Percentiles rank a stretch among this genome's conserved stretches.
Conservation (phyloP, 495 filamentous ascomycete species). For the Aspergillus conjunctus region DNA sequence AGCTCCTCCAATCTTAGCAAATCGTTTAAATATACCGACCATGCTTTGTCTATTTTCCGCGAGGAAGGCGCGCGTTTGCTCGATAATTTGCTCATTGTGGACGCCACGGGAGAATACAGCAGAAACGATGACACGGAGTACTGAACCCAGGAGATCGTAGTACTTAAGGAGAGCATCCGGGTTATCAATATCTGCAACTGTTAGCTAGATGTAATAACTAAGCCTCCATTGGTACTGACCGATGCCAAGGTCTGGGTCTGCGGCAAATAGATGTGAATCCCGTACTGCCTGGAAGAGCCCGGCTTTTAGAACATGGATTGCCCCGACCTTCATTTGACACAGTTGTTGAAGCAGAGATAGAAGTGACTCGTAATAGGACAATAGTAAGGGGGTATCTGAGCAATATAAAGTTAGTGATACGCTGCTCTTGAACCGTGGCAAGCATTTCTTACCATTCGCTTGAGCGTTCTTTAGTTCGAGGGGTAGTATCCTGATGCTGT, state of each 20-base stretch:
- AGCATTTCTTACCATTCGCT: slow-evolving; percentile 48
- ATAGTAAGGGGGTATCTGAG: slow-evolving; percentile 54
- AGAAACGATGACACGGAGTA: slow-evolving; percentile 78
- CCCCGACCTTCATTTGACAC: slow-evolving; percentile 76
- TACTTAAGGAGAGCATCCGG: slow-evolving; percentile 73
- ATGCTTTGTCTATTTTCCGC: slow-evolving; percentile 76
- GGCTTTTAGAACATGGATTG: slow-evolving; percentile 77
- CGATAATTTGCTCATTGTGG: slow-evolving; percentile 74
- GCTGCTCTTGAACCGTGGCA: neutral
- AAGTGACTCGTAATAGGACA: slow-evolving; percentile 72
- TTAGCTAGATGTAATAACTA: slow-evolving; percentile 20
- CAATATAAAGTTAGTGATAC: slow-evolving; percentile 22
- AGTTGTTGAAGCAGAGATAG: slow-evolving; percentile 83
- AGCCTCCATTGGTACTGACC: slow-evolving; percentile 47
- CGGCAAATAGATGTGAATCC: slow-evolving; percentile 78
- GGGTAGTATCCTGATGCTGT: slow-evolving; percentile 73
- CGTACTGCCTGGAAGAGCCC: slow-evolving; percentile 85
- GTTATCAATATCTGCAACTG: slow-evolving; percentile 60
- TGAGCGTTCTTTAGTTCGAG: slow-evolving; percentile 59
- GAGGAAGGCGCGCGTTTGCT: slow-evolving; percentile 75
- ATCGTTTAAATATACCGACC: slow-evolving; percentile 87
- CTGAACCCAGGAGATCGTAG: slow-evolving; percentile 77
- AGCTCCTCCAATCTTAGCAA: slow-evolving; percentile 71
- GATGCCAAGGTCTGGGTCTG: slow-evolving; percentile 89
- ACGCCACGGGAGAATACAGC: slow-evolving; percentile 75